Base-by-base conservation (phyloP, 2,329 filamentous ascomycete species). In the Sarocladiaceae sp. region DNA sequence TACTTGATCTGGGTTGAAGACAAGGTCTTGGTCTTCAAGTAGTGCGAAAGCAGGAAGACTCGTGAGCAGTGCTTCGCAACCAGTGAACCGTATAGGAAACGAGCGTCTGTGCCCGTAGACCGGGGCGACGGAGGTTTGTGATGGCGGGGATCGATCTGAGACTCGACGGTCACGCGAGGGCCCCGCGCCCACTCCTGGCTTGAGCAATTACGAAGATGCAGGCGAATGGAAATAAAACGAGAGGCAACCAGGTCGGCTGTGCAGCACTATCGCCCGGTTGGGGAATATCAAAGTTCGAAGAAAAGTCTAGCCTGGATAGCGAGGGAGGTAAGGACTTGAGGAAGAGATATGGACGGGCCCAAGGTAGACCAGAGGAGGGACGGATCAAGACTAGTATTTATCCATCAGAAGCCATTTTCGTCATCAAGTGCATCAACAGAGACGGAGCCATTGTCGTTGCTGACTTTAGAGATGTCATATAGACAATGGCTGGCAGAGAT, bases 111-210 rank as follows among this genome's bases (percentile, higher is more conserved):
- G 37, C 37, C 37, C 23, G 11, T 29, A n/a, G 18, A 18, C 37
- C 37, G 18, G 24, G 23, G 24, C 37, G 20, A 24, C 23, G 37
- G 3, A 15, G 37, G n/a, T 18, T 29, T n/a, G n/a, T n/a, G 21
- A 20, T 27, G 37, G 37, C 34, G 37, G 23, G 37, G 37, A 24
- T 19, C 29, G 10, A 24, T 41, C 37, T 41, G 37, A 41, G 37
- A 41, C 37, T 41, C 18, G 21, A 16, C 23, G 11, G 37, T 41
- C 37, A 41, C 37, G 37, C 37, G 37, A 41, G 23, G 26, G 37
- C 37, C 37, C 37, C 21, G 37, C 37, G 37, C 19, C 37, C 23
- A 26, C 23, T 27, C 24, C 19, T 21, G 13, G 26, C n/a, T 27
- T 41, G 6, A 27, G 19, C 15, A 41, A 29, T 27, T 27, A 26